These are phyloP conservation scores for Fistulinella cinereoalba DNA, from an alignment of 1,284 basidiomycete genomes.

Conservation along the genomic window DNA sequence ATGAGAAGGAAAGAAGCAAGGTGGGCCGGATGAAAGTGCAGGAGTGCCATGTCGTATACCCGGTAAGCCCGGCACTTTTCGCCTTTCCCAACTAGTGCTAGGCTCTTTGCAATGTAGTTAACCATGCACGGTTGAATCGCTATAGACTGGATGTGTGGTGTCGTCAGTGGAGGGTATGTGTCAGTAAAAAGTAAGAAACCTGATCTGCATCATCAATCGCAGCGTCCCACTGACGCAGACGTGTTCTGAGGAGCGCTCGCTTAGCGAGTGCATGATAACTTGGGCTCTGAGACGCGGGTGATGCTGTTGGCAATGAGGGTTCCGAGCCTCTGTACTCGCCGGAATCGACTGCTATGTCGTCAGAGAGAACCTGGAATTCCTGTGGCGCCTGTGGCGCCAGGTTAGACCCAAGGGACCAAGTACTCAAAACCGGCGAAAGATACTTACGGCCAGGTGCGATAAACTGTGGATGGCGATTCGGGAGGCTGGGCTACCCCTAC, in stretches of 20 bases:
- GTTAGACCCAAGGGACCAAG: too few species aligned
- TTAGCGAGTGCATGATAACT: background rate
- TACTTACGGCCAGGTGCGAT: too few species aligned
- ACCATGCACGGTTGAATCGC: background rate
- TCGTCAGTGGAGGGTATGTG: background rate
- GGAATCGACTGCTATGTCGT: background rate
- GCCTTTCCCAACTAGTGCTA: background rate
- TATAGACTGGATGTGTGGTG: background rate
- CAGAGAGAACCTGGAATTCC: too few species aligned
- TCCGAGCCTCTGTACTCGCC: background rate
- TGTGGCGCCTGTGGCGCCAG: too few species aligned
- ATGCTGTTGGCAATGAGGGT: background rate
- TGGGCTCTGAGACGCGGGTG: background rate
- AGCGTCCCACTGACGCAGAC: background rate
- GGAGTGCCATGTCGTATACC: background rate
- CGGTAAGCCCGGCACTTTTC: background rate
- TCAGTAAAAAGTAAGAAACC: background rate
- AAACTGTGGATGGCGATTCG: too few species aligned
- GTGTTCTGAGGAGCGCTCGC: background rate
- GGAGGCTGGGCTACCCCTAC: too few species aligned
- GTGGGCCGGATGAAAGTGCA: too few species aligned
- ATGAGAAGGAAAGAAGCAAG: too few species aligned
- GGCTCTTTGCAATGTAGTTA: background rate
- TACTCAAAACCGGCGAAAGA: too few species aligned
- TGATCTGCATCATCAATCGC: background rate